These are phyloP conservation scores for Nymphaea thermarum DNA, from an alignment of 164 flowering plant genomes.

Conservation along the genomic window DNA sequence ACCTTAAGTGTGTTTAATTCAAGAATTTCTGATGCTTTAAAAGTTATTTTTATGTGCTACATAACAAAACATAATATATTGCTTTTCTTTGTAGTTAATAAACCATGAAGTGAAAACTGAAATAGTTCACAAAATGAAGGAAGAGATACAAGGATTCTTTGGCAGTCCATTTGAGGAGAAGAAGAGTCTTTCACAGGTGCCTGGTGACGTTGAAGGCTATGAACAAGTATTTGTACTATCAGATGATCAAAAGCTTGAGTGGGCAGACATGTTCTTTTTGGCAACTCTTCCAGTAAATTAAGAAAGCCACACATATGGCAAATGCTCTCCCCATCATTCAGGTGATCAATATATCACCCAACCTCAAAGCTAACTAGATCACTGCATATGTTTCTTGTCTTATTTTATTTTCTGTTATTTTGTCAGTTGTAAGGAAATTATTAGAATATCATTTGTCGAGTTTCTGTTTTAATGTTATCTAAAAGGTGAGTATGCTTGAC, in stretches of 20 bases:
- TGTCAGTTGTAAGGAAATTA: too few species aligned
- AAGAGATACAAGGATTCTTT: constrained; percentile 25
- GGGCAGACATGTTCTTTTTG: constrained; percentile 39
- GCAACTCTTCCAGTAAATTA: constrained; percentile 10
- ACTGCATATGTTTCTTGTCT: too few species aligned
- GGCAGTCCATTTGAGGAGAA: constrained; percentile 38
- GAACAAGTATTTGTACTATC: constrained; percentile 41
- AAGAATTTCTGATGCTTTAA: too few species aligned
- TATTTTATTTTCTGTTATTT: too few species aligned
- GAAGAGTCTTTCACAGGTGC: constrained; percentile 21
- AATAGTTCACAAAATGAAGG: constrained; percentile 30
- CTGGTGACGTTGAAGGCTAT: constrained; percentile 35
- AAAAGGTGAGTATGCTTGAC: too few species aligned
- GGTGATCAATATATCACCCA: constrained; percentile 11
- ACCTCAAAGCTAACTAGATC: too few species aligned
- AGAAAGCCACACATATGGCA: constrained; percentile 32
- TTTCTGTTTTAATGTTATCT: too few species aligned
- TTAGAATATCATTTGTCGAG: too few species aligned
- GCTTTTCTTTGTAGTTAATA: constrained; percentile 18
- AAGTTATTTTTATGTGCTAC: too few species aligned
- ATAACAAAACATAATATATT: too few species aligned
- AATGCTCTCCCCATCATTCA: constrained; percentile 20
- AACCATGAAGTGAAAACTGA: constrained; percentile 32
- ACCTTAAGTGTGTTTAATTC: too few species aligned
- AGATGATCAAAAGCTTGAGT: constrained; percentile 42